These are phyloP conservation scores for Mycotypha africana DNA, from an alignment of 371 early-diverging fungal genomes.

Conservation along the genomic window DNA sequence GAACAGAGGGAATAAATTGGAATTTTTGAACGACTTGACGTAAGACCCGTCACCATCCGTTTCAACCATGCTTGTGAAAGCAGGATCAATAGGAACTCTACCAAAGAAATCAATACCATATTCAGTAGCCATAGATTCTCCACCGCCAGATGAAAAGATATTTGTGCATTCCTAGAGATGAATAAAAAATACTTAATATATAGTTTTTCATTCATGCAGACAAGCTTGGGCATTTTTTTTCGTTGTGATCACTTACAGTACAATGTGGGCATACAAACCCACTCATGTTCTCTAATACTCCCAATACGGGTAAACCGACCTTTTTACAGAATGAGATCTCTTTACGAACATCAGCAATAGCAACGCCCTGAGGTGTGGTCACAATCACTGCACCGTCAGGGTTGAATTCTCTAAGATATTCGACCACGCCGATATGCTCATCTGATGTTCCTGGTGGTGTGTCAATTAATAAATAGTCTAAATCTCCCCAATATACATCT, in stretches of 20 bases:
- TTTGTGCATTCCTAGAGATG: slow-evolving; percentile 76
- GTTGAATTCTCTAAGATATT: slow-evolving; percentile 66
- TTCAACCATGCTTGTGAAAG: slow-evolving; percentile 64
- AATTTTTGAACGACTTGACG: slow-evolving; percentile 52
- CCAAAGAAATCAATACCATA: slow-evolving; percentile 77
- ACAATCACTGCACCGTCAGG: slow-evolving; percentile 79
- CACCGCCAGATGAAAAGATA: slow-evolving; percentile 92
- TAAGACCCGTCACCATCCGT: slow-evolving; percentile 45
- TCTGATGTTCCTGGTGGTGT: slow-evolving; percentile 97
- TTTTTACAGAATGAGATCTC: slow-evolving; percentile 85
- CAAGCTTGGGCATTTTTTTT: neutral
- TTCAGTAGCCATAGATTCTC: slow-evolving; percentile 82
- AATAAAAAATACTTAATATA: too few species aligned
- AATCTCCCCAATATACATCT: slow-evolving; percentile 83
- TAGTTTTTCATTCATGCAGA: too few species aligned
- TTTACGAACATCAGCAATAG: slow-evolving; percentile 84
- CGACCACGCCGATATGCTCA: slow-evolving; percentile 85
- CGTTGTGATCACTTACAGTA: slow-evolving; percentile 21
- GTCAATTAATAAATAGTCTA: slow-evolving; percentile 89
- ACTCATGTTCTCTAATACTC: slow-evolving; percentile 95
- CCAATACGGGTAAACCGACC: slow-evolving; percentile 73
- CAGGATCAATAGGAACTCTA: slow-evolving; percentile 85
- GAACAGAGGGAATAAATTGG: slow-evolving; percentile 58
- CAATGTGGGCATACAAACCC: slow-evolving; percentile 90
- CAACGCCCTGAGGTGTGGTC: slow-evolving; percentile 89